Conservation (phyloP, 2,329 filamentous ascomycete species). For the Aspergillus sp. region DNA sequence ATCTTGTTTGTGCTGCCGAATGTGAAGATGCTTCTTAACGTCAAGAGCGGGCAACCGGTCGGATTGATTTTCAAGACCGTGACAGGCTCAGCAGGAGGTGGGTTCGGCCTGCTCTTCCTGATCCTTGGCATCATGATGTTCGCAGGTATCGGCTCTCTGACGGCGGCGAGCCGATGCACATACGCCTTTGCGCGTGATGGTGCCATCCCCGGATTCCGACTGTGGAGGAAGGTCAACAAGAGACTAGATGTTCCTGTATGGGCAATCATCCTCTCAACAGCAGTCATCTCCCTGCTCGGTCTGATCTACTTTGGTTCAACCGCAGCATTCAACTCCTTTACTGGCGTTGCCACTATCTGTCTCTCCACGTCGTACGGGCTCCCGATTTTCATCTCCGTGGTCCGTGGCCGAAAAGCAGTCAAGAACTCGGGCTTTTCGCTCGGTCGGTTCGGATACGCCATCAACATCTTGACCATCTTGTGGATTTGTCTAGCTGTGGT, state of each 20-base stretch:
- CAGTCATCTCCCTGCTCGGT: constrained; percentile 69
- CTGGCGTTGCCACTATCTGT: constrained; percentile 76
- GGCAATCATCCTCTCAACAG: constrained; percentile 67
- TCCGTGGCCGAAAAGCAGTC: constrained; percentile 67
- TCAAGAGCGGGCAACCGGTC: constrained; percentile 73
- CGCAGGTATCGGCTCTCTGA: constrained; percentile 72
- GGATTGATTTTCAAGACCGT: constrained; percentile 73
- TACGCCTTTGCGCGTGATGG: constrained; percentile 76
- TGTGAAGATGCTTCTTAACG: constrained; percentile 61
- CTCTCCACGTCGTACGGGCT: constrained; percentile 73
- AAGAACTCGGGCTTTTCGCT: constrained; percentile 66
- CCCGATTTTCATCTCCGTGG: constrained; percentile 69
- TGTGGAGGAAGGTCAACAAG: constrained; percentile 67
- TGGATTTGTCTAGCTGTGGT: constrained; percentile 72
- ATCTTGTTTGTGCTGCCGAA: constrained; percentile 75
- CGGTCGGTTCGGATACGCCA: constrained; percentile 65
- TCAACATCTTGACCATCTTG: constrained; percentile 66
- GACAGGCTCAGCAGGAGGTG: constrained; percentile 70
- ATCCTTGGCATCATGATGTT: constrained; percentile 77
- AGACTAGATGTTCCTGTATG: constrained; percentile 68
- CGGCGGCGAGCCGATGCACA: constrained; percentile 71
- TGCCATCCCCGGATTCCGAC: constrained; percentile 67
- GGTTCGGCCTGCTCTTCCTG: constrained; percentile 73
- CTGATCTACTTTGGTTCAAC: constrained; percentile 77
- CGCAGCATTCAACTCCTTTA: constrained; percentile 77